These are phyloP conservation scores for Selaginella tamariscina DNA, from an alignment of 75 land plant species.

Conservation along the genomic window DNA sequence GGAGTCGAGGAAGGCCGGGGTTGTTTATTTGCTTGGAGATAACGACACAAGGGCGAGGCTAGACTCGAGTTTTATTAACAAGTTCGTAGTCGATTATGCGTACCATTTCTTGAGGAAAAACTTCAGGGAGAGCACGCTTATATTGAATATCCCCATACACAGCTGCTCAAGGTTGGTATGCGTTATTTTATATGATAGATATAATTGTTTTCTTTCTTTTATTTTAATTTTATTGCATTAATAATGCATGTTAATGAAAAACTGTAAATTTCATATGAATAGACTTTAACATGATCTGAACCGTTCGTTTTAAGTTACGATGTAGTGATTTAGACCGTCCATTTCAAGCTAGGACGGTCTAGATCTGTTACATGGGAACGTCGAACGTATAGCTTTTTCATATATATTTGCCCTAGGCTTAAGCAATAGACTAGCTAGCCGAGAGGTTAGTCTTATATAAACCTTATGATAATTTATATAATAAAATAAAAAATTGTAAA, in stretches of 20 bases:
- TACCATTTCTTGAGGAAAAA: constrained; percentile 40
- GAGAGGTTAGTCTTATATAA: no score
- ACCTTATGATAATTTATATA: no score
- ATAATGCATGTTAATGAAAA: background rate
- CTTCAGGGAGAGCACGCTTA: constrained; percentile 26
- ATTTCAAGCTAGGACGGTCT: no score
- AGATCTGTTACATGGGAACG: no score
- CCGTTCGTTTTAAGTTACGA: no score
- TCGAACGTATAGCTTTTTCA: no score
- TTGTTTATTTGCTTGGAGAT: constrained; percentile 37
- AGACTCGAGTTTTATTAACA: constrained; percentile 25
- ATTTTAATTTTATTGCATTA: no score
- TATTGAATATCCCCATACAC: constrained; percentile 36
- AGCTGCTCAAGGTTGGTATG: constrained; percentile 34
- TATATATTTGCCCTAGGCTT: no score
- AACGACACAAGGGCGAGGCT: constrained; percentile 34
- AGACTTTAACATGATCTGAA: background rate
- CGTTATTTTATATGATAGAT: background rate
- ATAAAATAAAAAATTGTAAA: no score
- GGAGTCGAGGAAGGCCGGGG: background rate
- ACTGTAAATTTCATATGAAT: background rate
- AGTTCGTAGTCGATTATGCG: constrained; percentile 31
- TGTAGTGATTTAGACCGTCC: no score
- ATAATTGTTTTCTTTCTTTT: no score
- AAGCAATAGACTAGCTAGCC: no score